A percentile compares a stretch with the other conserved stretches of the same genome.
These are phyloP conservation scores for Teratosphaeria zuluensis DNA, from an alignment of 2,329 filamentous ascomycete species.

Conservation along the genomic window DNA sequence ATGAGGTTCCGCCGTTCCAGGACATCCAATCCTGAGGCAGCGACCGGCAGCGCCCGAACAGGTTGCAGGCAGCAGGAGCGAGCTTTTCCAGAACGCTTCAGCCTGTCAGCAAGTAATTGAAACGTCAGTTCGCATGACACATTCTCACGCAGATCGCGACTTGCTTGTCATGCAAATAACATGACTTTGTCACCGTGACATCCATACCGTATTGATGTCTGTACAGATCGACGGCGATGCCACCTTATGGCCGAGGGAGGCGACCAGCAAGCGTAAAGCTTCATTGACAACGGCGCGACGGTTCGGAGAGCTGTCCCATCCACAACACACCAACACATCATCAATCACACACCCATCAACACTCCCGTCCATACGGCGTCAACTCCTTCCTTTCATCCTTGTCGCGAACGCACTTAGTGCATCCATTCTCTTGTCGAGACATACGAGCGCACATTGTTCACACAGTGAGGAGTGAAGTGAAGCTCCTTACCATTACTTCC, in stretches of 20 bases:
- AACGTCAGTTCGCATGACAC: neutral
- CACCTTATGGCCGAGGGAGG: too few relatives aligned
- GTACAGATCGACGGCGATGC: too few relatives aligned
- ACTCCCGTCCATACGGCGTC: neutral
- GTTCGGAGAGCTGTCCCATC: neutral
- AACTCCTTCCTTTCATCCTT: neutral
- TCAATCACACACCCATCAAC: neutral
- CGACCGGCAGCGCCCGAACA: neutral
- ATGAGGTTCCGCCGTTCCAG: neutral
- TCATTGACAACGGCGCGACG: neutral
- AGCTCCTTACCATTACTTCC: neutral
- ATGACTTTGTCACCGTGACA: too few relatives aligned
- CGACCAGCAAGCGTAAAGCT: neutral
- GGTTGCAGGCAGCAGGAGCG: neutral
- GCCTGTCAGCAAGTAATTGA: too few relatives aligned
- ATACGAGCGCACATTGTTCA: neutral
- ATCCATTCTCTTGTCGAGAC: neutral
- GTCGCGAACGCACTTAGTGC: neutral
- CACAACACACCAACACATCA: neutral
- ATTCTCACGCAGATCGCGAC: too few relatives aligned
- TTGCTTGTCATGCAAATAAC: too few relatives aligned
- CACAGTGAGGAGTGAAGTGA: neutral
- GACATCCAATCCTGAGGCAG: neutral
- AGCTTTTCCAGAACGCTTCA: neutral
- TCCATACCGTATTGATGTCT: too few relatives aligned